phyloP scores from a whole-genome alignment of 805 yeast species.

The Wickerhamiella domercqiae region DNA sequence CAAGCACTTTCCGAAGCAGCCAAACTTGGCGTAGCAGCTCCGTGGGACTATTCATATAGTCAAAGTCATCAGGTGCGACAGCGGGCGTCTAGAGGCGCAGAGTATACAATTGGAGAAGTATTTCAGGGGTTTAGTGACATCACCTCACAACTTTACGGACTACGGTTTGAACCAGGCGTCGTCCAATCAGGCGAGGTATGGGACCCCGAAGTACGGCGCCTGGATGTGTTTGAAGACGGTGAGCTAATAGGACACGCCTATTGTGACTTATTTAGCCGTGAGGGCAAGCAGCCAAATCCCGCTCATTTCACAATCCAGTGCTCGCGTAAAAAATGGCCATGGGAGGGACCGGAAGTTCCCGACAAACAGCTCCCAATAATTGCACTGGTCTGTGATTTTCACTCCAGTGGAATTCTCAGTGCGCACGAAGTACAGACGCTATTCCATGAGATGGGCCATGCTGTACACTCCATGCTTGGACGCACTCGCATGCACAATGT shows the following conservation, averaged over 20 bases:
- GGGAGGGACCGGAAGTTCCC: conserved; percentile 18
- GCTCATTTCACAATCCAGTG: conserved; percentile 95
- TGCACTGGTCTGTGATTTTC: conserved; percentile 74
- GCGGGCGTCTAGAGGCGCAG: conserved; percentile 26
- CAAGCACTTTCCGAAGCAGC: conserved; percentile 49
- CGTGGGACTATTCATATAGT: conserved; percentile 87
- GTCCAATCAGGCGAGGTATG: conserved; percentile 67
- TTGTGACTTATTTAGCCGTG: conserved; percentile 71
- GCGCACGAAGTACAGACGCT: conserved; percentile 79
- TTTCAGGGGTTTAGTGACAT: conserved; percentile 66
- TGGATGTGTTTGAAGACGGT: conserved; percentile 49
- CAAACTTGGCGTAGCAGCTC: conserved; percentile 28
- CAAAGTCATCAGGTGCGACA: conserved; percentile 19
- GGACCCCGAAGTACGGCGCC: conserved; percentile 70
- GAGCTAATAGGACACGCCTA: conserved; percentile 69
- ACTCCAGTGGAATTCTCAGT: conserved; percentile 31
- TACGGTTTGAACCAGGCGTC: conserved; percentile 52
- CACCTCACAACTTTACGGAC: conserved; percentile 59
- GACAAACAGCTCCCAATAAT: conserved; percentile 76
- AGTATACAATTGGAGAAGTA: conserved; percentile 71
- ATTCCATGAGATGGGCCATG: conserved; percentile 98
- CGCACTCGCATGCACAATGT: conserved; percentile 79
- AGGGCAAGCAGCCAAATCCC: conserved; percentile 64
- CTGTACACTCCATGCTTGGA: conserved; percentile 95
- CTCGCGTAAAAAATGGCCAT: conserved; percentile 46